Base-by-base conservation (phyloP, 371 early-diverging fungal genomes). In the Coemansia linderi region DNA sequence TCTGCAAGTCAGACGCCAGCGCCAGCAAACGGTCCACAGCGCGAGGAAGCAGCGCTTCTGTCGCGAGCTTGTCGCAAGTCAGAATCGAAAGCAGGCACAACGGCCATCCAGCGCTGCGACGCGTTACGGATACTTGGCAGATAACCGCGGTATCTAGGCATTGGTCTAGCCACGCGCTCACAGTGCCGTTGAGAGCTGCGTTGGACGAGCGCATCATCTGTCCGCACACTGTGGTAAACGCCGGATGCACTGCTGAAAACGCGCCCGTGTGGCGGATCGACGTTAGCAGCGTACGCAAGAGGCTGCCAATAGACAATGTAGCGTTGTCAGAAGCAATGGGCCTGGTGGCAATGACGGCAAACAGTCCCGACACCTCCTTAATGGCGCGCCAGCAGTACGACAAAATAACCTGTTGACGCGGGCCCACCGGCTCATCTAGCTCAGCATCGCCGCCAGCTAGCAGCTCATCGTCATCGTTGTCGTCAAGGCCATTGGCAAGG, bases 361-460 rank as follows among this genome's bases (percentile, higher is more conserved):
- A 38, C 69, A 83, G 12, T 63, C 84, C 77, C 0, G 89, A 87
- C 12, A 93, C 92, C 73, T 94, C 94, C 73, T 95, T 96, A 61
- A 96, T 87, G 13, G 93, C 93, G 63, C 96, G 86, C 92, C 95
- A 97, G 78, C 96, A 95, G 71, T 89, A 93, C 66, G 92, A 92
- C 61, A 95, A 75, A 43, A 95, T 90, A 22, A 93, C 85, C 75
- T 96, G 97, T 66, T 89, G 91, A 43, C 89, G 90, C 8, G 90
- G 90, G 0, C 88, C 88, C 27, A 67, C 75, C 3, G 74, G 38
- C 7, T 59, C 74, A 19, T 46, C 74, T 1, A 68, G 52, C n/a
- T 33, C 67, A 19, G 46, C 41, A 52, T 59, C 73, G 19, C 60
- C 61, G 37, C 61, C 58, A 6, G 61, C 44, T 15, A 62, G 43